A percentile compares a stretch with the other conserved stretches of the same genome.
phyloP scores from a whole-genome alignment of 805 yeast genomes.

The Ogataea degrootiae region DNA sequence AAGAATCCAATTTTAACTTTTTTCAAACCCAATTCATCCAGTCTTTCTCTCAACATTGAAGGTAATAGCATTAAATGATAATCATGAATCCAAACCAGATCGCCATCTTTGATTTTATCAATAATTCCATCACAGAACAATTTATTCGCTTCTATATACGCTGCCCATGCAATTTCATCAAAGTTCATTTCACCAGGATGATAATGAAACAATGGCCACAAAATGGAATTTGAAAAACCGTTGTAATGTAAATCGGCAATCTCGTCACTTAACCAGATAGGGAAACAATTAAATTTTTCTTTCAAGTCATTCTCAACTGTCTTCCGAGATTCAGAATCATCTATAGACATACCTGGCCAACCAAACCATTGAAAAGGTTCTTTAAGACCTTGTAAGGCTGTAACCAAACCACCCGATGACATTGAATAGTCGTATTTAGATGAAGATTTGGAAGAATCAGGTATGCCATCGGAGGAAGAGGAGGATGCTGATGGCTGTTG shows the following conservation, averaged over 20 bases:
- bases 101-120: slow-evolving; percentile 68
- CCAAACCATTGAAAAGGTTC: slow-evolving; percentile 96
- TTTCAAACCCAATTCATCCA: slow-evolving; percentile 38
- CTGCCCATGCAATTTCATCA: slow-evolving; percentile 97
- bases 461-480: slow-evolving; percentile 1
- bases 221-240: slow-evolving; percentile 88
- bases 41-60: slow-evolving; percentile 67
- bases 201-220: slow-evolving; percentile 98
- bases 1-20: slow-evolving; percentile 86
- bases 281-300: slow-evolving; percentile 81
- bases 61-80: slow-evolving; percentile 96
- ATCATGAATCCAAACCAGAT: slow-evolving; percentile 96
- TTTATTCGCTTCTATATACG: slow-evolving; percentile 88
- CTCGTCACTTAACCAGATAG: slow-evolving; percentile 81
- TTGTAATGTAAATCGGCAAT: slow-evolving; percentile 95
- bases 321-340: slow-evolving; percentile 59
- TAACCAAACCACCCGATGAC: slow-evolving; percentile 97
- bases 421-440: slow-evolving; percentile 66
- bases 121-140: slow-evolving; percentile 74
- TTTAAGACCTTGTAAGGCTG: slow-evolving; percentile 89
- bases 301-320: slow-evolving; percentile 65
- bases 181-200: slow-evolving; percentile 99
- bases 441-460: not conserved
- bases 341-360: slow-evolving; percentile 93
- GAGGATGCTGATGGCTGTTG: slow-evolving; percentile 23